Evolutionary conservation across 2,329 filamentous ascomycete species (phyloP).

Genomic region (Cadophora sp.): DNA sequence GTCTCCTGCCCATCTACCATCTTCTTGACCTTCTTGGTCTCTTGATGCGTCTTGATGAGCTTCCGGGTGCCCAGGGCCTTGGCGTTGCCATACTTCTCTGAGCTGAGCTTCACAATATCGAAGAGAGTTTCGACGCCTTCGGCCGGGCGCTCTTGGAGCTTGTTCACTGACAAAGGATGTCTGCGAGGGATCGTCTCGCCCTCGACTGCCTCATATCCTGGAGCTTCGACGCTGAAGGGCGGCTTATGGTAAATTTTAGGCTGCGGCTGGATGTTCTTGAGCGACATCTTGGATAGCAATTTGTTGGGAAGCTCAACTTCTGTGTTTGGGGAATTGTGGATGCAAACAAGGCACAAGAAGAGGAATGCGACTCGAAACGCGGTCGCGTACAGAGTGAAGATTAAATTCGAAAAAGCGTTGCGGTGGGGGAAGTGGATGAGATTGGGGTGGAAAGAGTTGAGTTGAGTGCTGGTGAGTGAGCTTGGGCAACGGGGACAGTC

Average conservation of each 20-base stretch:
- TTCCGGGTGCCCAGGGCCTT: slow-evolving; percentile 74
- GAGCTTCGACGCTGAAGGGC: slow-evolving; percentile 67
- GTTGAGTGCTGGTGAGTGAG: slow-evolving; percentile 6
- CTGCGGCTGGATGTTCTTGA: slow-evolving; percentile 42
- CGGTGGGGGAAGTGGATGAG: background rate
- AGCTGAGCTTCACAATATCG: slow-evolving; percentile 75
- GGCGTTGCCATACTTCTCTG: slow-evolving; percentile 68
- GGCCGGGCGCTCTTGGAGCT: slow-evolving; percentile 59
- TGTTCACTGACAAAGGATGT: slow-evolving; percentile 62
- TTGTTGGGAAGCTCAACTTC: slow-evolving; percentile 29
- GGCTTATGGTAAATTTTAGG: slow-evolving; percentile 48
- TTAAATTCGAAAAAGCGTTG: background rate
- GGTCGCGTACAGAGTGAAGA: background rate
- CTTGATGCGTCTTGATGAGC: slow-evolving; percentile 77
- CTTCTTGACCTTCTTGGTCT: slow-evolving; percentile 91
- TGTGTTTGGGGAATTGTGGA: background rate
- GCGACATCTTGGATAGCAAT: slow-evolving; percentile 39
- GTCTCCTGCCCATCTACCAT: slow-evolving; percentile 80
- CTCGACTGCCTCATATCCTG: slow-evolving; percentile 62
- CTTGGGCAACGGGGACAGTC: slow-evolving; percentile 10
- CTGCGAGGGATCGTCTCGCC: slow-evolving; percentile 76
- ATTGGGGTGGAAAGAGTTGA: slow-evolving; percentile 12
- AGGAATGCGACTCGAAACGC: background rate
- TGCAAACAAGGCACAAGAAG: slow-evolving; percentile 11
- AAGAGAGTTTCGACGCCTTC: slow-evolving; percentile 72